Percentiles rank a stretch among this genome's conserved stretches.
phyloP scores from a whole-genome alignment of 1,284 basidiomycete genomes.

The Neonothopanus nambi region DNA sequence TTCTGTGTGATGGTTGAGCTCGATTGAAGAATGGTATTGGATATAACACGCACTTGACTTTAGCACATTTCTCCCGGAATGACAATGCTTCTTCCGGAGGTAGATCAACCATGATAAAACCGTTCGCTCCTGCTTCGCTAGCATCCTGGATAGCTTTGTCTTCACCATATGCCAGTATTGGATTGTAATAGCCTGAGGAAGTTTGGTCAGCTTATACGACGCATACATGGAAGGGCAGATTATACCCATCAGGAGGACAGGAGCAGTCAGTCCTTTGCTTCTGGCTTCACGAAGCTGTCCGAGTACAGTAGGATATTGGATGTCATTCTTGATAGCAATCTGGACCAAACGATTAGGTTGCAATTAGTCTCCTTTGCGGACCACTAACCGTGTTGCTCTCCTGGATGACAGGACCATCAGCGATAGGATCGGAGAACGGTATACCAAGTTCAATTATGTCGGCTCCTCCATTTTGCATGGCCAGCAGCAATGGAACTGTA shows the following conservation, averaged over 20 bases:
- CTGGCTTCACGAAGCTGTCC: slow-evolving; percentile 81
- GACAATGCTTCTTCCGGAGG: slow-evolving; percentile 94
- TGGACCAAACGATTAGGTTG: slow-evolving; percentile 30
- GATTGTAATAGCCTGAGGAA: slow-evolving; percentile 91
- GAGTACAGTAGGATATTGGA: slow-evolving; percentile 78
- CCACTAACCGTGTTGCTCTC: slow-evolving; percentile 82
- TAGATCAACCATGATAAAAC: slow-evolving; percentile 97
- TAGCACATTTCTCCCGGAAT: slow-evolving; percentile 88
- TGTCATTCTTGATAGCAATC: slow-evolving; percentile 81
- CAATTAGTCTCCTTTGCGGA: slow-evolving; percentile 10
- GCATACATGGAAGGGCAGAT: neutral
- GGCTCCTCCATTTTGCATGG: slow-evolving; percentile 90
- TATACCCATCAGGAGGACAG: slow-evolving; percentile 93
- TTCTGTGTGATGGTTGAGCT: slow-evolving; percentile 41
- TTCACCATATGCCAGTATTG: slow-evolving; percentile 93
- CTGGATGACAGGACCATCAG: slow-evolving; percentile 92
- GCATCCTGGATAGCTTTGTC: slow-evolving; percentile 92
- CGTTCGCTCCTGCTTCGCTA: slow-evolving; percentile 88
- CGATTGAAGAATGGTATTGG: slow-evolving; percentile 2
- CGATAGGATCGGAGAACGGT: slow-evolving; percentile 96
- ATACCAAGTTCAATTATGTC: slow-evolving; percentile 97
- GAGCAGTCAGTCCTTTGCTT: slow-evolving; percentile 77
- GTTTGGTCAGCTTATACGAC: slow-evolving; percentile 6
- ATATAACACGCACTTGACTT: slow-evolving; percentile 62
- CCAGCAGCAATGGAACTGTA: slow-evolving; percentile 87